A percentile compares a stretch with the other conserved stretches of the same genome.
Conservation (phyloP, 2,329 filamentous ascomycete genomes). For the Blumeriella jaapii region DNA sequence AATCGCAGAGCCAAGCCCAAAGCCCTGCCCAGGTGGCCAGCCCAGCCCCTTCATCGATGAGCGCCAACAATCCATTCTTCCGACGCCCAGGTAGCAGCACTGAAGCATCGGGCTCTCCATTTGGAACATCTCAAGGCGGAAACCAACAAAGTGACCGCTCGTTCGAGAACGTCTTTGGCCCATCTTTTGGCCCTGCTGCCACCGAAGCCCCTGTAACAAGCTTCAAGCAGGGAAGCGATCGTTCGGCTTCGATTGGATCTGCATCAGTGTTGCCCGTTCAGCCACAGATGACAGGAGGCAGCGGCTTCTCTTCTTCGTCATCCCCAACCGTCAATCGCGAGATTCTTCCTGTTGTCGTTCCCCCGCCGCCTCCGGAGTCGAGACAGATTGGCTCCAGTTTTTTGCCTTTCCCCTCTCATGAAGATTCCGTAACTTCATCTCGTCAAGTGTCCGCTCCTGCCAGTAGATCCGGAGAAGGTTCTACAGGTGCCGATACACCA, state of each 20-base stretch:
- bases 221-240: slow-evolving; percentile 40
- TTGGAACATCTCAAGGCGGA: slow-evolving; percentile 29
- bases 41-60: slow-evolving; percentile 55
- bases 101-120: slow-evolving; percentile 38
- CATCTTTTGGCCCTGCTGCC: slow-evolving; percentile 41
- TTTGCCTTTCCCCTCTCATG: slow-evolving; percentile 53
- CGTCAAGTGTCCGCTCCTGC: slow-evolving; percentile 65
- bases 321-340: slow-evolving; percentile 50
- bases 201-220: slow-evolving; percentile 39
- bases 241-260: slow-evolving; percentile 18
- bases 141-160: slow-evolving; percentile 46
- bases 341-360: slow-evolving; percentile 44
- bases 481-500: slow-evolving; percentile 29
- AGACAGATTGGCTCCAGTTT: slow-evolving; percentile 69
- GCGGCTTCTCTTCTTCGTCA: slow-evolving; percentile 27
- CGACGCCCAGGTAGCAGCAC: slow-evolving; percentile 50
- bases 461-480: slow-evolving; percentile 46
- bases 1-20: slow-evolving; percentile 28
- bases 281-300: slow-evolving; percentile 17
- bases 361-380: slow-evolving; percentile 58
- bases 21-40: slow-evolving; percentile 47
- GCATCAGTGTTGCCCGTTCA: slow-evolving; percentile 19
- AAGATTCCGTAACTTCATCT: slow-evolving; percentile 64
- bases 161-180: slow-evolving; percentile 81
- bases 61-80: slow-evolving; percentile 93